These are phyloP conservation scores for Nakazawaea populi DNA, from an alignment of 805 yeast genomes.

Conservation along the genomic window DNA sequence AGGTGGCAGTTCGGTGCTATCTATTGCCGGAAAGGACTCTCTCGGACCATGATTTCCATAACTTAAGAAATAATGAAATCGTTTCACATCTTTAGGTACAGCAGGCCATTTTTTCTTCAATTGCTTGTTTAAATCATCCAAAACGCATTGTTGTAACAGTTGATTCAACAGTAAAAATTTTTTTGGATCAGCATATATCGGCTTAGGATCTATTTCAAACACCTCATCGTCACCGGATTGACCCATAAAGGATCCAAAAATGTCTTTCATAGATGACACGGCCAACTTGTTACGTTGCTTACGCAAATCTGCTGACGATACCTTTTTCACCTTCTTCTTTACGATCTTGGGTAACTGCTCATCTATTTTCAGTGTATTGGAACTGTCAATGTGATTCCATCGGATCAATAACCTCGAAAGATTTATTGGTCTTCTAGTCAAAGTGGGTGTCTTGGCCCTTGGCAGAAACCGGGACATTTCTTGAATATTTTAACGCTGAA, in stretches of 20 bases:
- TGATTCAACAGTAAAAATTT: constrained; percentile 32
- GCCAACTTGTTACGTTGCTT: constrained; percentile 29
- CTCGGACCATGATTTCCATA: constrained; percentile 74
- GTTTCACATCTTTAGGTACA: constrained; percentile 42
- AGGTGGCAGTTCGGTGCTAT: constrained; percentile 39
- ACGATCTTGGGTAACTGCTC: constrained; percentile 1
- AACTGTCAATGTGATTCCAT: neutral
- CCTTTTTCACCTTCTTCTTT: constrained; percentile 18
- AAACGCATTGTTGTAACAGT: constrained; percentile 52
- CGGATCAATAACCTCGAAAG: too few relatives aligned
- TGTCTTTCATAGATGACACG: constrained; percentile 32
- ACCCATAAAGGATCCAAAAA: constrained; percentile 27
- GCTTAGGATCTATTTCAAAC: constrained; percentile 28
- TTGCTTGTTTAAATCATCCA: constrained; percentile 35
- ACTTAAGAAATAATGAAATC: constrained; percentile 52
- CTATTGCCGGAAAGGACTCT: constrained; percentile 43
- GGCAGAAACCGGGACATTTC: too few relatives aligned
- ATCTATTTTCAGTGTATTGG: neutral
- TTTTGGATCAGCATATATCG: constrained; percentile 24
- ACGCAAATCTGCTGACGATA: constrained; percentile 19
- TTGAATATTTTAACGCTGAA: too few relatives aligned
- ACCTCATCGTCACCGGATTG: constrained; percentile 20
- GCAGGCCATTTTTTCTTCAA: constrained; percentile 51
- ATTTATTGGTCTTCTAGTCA: too few relatives aligned
- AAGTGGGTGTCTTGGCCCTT: too few relatives aligned